Evolutionary conservation across 1,284 basidiomycete species (phyloP).

Genomic region (Megacollybia platyphylla): DNA sequence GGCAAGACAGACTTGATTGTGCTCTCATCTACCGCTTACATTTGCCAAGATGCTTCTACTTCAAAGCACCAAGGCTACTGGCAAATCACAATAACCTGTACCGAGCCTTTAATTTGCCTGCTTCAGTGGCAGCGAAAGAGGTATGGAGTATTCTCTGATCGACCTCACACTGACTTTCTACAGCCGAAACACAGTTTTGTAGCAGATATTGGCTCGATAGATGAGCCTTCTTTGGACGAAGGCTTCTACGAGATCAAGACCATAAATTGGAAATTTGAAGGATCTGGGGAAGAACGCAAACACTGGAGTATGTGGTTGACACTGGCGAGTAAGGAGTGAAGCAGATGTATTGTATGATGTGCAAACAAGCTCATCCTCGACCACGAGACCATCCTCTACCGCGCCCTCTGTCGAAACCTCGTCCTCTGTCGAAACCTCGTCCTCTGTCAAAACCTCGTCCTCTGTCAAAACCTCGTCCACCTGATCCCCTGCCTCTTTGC

Average conservation of each 20-base stretch:
- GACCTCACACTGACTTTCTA: constrained; percentile 1
- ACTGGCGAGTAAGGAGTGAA: constrained; percentile 39
- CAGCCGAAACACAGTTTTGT: constrained; percentile 7
- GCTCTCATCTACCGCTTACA: neutral
- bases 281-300: constrained; percentile 52
- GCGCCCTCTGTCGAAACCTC: constrained; percentile 14
- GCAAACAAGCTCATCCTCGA: neutral
- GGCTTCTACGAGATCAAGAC: constrained; percentile 67
- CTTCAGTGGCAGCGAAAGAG: constrained; percentile 23
- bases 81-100: constrained; percentile 89
- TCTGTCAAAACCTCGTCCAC: constrained; percentile 18
- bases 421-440: constrained; percentile 20
- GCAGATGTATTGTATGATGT: too few relatives aligned
- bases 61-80: constrained; percentile 60
- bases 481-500: constrained; percentile 16
- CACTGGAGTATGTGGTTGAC: constrained; percentile 76
- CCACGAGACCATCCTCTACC: constrained; percentile 18
- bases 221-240: constrained; percentile 55
- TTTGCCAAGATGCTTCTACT: constrained; percentile 54
- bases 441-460: constrained; percentile 24
- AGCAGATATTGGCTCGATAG: constrained; percentile 11
- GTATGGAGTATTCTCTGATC: constrained; percentile 15
- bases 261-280: constrained; percentile 74
- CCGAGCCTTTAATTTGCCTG: constrained; percentile 50
- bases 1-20: constrained; percentile 24